Conservation (phyloP, 345 rosid species). For the Arabis hirsuta region DNA sequence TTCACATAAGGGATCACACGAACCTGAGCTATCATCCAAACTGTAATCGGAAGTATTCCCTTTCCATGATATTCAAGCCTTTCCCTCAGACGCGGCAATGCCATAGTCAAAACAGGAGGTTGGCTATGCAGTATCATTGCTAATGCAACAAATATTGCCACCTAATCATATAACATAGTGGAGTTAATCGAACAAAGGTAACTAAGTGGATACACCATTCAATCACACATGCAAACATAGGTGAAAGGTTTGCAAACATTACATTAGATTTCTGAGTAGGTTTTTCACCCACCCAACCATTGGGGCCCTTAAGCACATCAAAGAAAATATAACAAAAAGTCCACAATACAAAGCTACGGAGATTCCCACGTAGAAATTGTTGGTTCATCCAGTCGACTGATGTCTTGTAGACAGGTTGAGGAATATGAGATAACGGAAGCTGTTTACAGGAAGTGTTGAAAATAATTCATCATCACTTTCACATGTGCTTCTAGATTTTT, state of each 20-base stretch:
- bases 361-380: slow-evolving; percentile 43
- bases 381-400: slow-evolving; percentile 63
- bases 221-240: no score
- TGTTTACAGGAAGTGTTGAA: slow-evolving; percentile 26
- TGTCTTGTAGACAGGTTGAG: slow-evolving; percentile 57
- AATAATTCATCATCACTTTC: no score
- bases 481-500: no score
- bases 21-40: slow-evolving; percentile 76
- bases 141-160: slow-evolving; percentile 27
- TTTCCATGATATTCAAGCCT: slow-evolving; percentile 63
- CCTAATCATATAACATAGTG: slow-evolving; percentile 43
- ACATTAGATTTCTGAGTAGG: slow-evolving; percentile 52
- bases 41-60: slow-evolving; percentile 59
- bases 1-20: neutral
- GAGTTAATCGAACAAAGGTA: neutral
- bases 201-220: no score
- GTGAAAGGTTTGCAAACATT: neutral
- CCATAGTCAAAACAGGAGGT: slow-evolving; percentile 60
- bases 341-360: slow-evolving; percentile 56
- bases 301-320: no score
- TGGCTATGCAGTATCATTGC: slow-evolving; percentile 66
- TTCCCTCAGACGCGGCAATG: slow-evolving; percentile 53
- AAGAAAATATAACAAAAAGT: slow-evolving; percentile 11
- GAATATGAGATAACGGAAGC: slow-evolving; percentile 59
- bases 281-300: no score